phyloP scores from a whole-genome alignment of 352 stramenopile genomes.

The Phytophthora europaea region DNA sequence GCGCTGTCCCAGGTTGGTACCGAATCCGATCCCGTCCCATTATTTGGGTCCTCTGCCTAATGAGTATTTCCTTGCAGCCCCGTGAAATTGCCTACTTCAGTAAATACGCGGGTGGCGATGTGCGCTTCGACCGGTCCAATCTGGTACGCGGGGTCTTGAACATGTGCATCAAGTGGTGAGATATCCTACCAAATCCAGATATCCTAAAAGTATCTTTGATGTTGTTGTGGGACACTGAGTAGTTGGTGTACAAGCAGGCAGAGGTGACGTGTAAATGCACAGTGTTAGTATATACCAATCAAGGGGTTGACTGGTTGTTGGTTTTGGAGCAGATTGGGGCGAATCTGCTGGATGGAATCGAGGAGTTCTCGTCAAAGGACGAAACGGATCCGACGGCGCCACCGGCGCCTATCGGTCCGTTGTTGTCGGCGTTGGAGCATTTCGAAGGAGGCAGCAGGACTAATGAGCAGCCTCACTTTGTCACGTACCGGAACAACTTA shows the following conservation, averaged over 20 bases:
- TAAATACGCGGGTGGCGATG: conserved; percentile 49
- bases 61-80: conserved; percentile 38
- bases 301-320: neutral
- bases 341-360: conserved; percentile 71
- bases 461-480: conserved; percentile 50
- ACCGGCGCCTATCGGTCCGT: conserved; percentile 60
- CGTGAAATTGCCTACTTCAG: conserved; percentile 77
- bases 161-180: neutral
- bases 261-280: conserved; percentile 11
- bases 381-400: conserved; percentile 51
- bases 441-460: conserved; percentile 40
- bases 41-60: neutral
- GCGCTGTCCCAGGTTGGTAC: conserved; percentile 28
- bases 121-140: conserved; percentile 73
- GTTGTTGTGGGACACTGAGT: conserved; percentile 3
- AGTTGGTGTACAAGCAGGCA: conserved; percentile 49
- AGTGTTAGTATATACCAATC: neutral
- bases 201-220: neutral
- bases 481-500: conserved; percentile 85
- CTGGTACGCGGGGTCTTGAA: conserved; percentile 45
- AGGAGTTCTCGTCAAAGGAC: conserved; percentile 61
- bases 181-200: neutral
- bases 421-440: conserved; percentile 57
- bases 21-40: neutral
- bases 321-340: conserved; percentile 46